phyloP scores from a whole-genome alignment of 2,329 filamentous ascomycete genomes.

The Aspergillus fructus region DNA sequence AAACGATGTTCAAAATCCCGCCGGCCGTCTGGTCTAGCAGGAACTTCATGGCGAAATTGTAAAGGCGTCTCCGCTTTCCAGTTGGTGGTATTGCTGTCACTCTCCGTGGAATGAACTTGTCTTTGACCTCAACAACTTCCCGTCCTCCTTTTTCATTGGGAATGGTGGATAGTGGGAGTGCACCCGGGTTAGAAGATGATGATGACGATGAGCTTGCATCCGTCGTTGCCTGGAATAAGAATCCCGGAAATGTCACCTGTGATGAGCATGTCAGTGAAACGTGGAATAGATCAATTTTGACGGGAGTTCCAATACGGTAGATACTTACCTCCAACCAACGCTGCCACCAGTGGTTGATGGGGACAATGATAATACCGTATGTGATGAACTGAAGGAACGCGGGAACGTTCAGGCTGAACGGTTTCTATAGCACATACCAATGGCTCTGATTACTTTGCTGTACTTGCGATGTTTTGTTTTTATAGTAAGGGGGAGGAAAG shows the following conservation, averaged over 20 bases:
- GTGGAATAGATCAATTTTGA: background rate
- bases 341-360: conserved; percentile 88
- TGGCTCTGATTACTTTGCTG: background rate
- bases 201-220: background rate
- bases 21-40: conserved; percentile 58
- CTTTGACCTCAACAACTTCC: conserved; percentile 9
- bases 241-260: conserved; percentile 62
- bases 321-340: conserved; percentile 64
- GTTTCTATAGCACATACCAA: conserved; percentile 34
- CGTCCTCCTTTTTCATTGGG: background rate
- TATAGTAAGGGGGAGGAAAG: background rate
- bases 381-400: conserved; percentile 75
- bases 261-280: background rate
- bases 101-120: conserved; percentile 7
- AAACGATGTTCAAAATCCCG: conserved; percentile 55
- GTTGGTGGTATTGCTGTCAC: background rate
- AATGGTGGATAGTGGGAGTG: background rate
- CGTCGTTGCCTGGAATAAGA: conserved; percentile 34
- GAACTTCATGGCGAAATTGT: conserved; percentile 53
- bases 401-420: conserved; percentile 61
- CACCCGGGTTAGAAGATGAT: background rate
- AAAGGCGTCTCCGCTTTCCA: conserved; percentile 44
- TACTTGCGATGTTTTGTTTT: background rate
- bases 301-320: too few species aligned
- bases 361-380: conserved; percentile 70